These are phyloP conservation scores for Lentinus tigrinus DNA, from an alignment of 768 basidiomycete genomes.

Conservation along the genomic window DNA sequence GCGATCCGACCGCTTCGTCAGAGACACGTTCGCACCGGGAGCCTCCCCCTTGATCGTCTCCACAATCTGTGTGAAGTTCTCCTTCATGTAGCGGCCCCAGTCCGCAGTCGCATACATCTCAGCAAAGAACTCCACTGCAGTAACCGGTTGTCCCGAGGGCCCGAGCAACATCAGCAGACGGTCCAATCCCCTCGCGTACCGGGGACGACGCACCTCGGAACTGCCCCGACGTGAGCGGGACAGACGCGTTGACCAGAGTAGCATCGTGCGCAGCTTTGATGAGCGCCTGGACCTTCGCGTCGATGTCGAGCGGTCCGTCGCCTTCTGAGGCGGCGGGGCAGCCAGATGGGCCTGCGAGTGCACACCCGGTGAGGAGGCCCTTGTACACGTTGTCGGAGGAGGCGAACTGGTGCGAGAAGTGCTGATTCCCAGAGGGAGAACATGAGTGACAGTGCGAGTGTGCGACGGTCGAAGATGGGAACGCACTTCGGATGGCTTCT, in stretches of 20 bases:
- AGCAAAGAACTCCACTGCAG: background rate
- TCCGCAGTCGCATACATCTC: background rate
- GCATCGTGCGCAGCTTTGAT: background rate
- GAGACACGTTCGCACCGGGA: background rate
- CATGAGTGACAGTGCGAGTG: background rate
- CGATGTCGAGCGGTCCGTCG: background rate
- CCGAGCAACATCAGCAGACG: too few relatives aligned
- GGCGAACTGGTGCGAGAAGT: background rate
- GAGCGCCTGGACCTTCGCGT: background rate
- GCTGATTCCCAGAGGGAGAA: background rate
- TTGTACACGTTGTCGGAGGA: constrained; percentile 6
- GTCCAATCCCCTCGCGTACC: background rate
- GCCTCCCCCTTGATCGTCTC: background rate
- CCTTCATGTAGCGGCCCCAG: background rate
- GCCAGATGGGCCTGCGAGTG: constrained; percentile 6
- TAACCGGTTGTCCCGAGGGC: background rate
- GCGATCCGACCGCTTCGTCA: background rate
- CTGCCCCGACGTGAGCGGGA: background rate
- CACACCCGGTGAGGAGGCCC: constrained; percentile 11
- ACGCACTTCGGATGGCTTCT: background rate
- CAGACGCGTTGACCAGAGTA: background rate
- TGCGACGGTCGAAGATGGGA: too few relatives aligned
- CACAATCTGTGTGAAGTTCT: background rate
- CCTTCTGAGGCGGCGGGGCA: constrained; percentile 1
- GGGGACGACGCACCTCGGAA: background rate